A percentile compares a stretch with the other conserved stretches of the same genome.
These are phyloP conservation scores for Lecanicillium sp. DNA, from an alignment of 2,329 filamentous ascomycete species.

Conservation along the genomic window DNA sequence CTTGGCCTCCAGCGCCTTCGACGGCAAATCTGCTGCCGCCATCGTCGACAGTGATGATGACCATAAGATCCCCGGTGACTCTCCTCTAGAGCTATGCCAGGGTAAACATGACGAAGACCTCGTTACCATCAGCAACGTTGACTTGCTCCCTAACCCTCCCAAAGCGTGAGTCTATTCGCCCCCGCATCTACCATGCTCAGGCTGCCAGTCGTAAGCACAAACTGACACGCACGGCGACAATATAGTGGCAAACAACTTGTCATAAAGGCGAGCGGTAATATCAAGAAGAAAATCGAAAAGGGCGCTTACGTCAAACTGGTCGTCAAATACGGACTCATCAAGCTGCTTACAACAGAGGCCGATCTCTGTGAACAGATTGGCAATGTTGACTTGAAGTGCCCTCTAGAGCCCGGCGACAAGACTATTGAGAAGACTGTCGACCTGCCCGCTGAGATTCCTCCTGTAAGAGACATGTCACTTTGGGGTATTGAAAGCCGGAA, in stretches of 20 bases:
- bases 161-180: conserved; percentile 54
- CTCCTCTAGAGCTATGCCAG: conserved; percentile 72
- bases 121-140: conserved; percentile 68
- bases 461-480: conserved; percentile 50
- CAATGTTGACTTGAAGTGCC: conserved; percentile 85
- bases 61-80: conserved; percentile 70
- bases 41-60: conserved; percentile 39
- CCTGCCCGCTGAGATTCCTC: conserved; percentile 78
- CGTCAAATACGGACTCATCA: conserved; percentile 93
- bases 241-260: conserved; percentile 65
- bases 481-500: not conserved
- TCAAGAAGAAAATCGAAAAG: conserved; percentile 62
- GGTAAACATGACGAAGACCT: conserved; percentile 60
- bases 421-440: conserved; percentile 72
- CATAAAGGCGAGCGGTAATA: conserved; percentile 71
- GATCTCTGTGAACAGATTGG: conserved; percentile 84
- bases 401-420: conserved; percentile 71
- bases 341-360: conserved; percentile 69
- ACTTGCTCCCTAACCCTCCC: conserved; percentile 81
- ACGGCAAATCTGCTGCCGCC: conserved; percentile 23
- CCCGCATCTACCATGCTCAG: not conserved
- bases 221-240: conserved; percentile 14
- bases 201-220: conserved; percentile 1
- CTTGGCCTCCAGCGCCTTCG: conserved; percentile 33
- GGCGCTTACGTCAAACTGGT: conserved; percentile 75